Percentiles rank a stretch among this genome's conserved stretches.
These are phyloP conservation scores for Trichosphaerium sp. DNA, from an alignment of 78 protist genomes.

Conservation along the genomic window DNA sequence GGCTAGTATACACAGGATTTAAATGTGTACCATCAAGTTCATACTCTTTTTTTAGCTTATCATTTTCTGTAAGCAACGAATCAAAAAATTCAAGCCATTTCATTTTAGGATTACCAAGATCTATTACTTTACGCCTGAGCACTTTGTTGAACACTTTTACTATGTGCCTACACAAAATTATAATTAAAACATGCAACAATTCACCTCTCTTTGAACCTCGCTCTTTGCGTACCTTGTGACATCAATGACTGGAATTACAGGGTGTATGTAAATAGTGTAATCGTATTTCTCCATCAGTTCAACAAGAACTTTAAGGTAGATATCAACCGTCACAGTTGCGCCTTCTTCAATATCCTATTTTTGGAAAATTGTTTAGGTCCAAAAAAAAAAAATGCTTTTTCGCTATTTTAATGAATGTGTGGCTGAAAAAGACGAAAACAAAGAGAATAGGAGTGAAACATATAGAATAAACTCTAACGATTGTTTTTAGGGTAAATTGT, in stretches of 20 bases:
- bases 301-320: slow-evolving; percentile 43
- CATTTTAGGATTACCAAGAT: neutral
- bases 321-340: slow-evolving; percentile 22
- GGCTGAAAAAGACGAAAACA: no score
- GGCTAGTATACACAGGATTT: slow-evolving; percentile 45
- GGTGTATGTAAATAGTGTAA: slow-evolving; percentile 56
- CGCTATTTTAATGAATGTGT: no score
- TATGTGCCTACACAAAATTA: neutral
- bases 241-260: slow-evolving; percentile 75
- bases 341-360: slow-evolving; percentile 57
- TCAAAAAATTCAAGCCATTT: slow-evolving; percentile 58
- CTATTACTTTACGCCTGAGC: neutral
- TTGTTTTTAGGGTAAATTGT: no score
- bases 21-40: slow-evolving; percentile 74
- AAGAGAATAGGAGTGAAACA: no score
- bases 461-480: no score
- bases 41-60: slow-evolving; percentile 23
- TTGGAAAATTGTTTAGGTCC: no score
- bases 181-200: slow-evolving; percentile 2
- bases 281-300: slow-evolving; percentile 1
- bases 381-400: no score
- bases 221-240: slow-evolving; percentile 38
- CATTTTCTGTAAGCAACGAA: slow-evolving; percentile 17
- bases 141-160: slow-evolving; percentile 23
- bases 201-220: neutral